Evolutionary conservation across 371 early-diverging fungal species (phyloP), one percentile per base, ranked within the genome.

Genomic region (Zopfochytrium polystomum): DNA sequence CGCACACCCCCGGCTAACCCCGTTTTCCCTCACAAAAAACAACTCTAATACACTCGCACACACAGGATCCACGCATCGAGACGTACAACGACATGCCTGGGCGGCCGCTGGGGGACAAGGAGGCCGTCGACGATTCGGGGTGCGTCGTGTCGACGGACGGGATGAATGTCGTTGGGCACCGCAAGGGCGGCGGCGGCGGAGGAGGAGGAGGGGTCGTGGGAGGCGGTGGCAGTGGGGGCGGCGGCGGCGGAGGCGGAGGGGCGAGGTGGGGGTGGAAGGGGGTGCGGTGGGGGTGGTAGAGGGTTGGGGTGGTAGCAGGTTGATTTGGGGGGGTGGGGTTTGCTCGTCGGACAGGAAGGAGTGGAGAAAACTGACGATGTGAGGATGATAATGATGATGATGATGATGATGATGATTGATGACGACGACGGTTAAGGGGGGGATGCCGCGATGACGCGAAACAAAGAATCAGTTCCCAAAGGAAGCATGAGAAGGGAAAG

Each of bases 121-220:
- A 56, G 7, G 53, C 35, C 6, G 3, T 61, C 15, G 69, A 71
- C 55, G 75, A 75, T 49, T 67, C 67, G 22, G 75, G 67, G 0
- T 61, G 66, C 49, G 68, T 71, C 18, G 64, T 70, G 2, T 71
- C 72, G 30, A 68, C 60, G 53, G 72, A 72, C 20, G 45, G 29
- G 9, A 13, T 58, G n/a, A n/a, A n/a, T n/a, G n/a, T n/a, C n/a
- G n/a, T n/a, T n/a, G n/a, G n/a, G n/a, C n/a, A n/a, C n/a, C n/a
- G n/a, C n/a, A n/a, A n/a, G n/a, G n/a, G n/a, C n/a, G n/a, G n/a
- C n/a, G n/a, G n/a, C n/a, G n/a, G n/a, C n/a, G n/a, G n/a, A n/a
- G n/a, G n/a, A n/a, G n/a, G n/a, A n/a, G n/a, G n/a, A n/a, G n/a
- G n/a, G n/a, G n/a, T n/a, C 38, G 38, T n/a, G 9, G 38, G 11